Evolutionary conservation across 176 grass and related monocot species (phyloP), one percentile per base, ranked within the genome.

Genomic region (Tillandsia leiboldiana): DNA sequence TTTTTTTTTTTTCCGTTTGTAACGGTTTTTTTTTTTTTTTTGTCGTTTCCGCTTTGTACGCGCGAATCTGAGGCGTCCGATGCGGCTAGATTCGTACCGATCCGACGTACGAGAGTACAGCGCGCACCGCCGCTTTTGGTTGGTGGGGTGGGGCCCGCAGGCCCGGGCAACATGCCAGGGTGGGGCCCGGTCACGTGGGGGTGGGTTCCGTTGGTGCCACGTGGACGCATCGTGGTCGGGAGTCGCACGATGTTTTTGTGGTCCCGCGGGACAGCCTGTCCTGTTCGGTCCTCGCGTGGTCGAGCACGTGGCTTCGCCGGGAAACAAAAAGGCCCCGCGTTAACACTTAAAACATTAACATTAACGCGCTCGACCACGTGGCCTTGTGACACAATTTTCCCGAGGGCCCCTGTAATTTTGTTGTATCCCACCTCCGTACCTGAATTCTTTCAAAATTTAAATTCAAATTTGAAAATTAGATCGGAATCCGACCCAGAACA

Each of bases 71-170:
- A 61, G 15, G 12, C 56, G 56, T 57, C 12, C 53, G 56, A 23
- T 23, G 14, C 11, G 3, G 15, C 15, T 9, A 59, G 10, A 59
- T 18, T 7, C 7, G 56, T 59, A 22, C 3, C 17, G 56, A 56
- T 17, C 4, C 15, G 10, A 56, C 53, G 52, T 56, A 56, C 52
- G 52, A 6, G 52, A n/a, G 52, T 54, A 4, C 52, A 15, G 52
- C 33, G 33, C 33, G 33, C 33, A 42, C 33, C 33, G 33, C 33
- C 33, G 33, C 33, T 42, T 42, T 42, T 1, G 57, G 57, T 15
- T 53, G 56, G 68, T 1, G 54, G 7, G 59, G 56, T 49, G 51
- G 66, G 49, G 14, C 75, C 69, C 81, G 33, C 33, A 42, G 33
- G 33, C 33, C 33, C 33, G 6, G 52, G 56, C 56, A 61, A 61